Conservation (phyloP, 2,329 filamentous ascomycete genomes). For the Paecilomyces sp. region DNA sequence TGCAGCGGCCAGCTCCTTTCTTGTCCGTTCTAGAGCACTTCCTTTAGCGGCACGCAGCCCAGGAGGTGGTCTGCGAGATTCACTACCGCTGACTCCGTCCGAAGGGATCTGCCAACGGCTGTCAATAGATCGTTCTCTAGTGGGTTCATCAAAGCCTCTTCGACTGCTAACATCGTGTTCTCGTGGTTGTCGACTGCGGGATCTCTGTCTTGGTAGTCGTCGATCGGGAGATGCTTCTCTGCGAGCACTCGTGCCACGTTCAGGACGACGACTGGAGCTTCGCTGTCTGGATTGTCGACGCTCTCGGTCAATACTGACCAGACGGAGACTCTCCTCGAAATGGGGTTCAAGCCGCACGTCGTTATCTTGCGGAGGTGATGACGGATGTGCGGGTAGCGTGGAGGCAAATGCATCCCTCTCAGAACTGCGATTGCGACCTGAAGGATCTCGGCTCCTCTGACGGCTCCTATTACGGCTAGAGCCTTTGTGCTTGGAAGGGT, state of each 20-base stretch:
- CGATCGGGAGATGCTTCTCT: slow-evolving; percentile 42
- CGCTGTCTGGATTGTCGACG: slow-evolving; percentile 43
- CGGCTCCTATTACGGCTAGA: slow-evolving; percentile 36
- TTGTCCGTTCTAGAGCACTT: slow-evolving; percentile 55
- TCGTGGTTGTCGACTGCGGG: slow-evolving; percentile 23
- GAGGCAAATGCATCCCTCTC: slow-evolving; percentile 52
- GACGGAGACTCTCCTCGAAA: slow-evolving; percentile 53
- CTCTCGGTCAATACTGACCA: slow-evolving; percentile 38
- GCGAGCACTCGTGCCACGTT: slow-evolving; percentile 36
- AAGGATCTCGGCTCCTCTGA: slow-evolving; percentile 20
- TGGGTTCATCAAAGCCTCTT: slow-evolving; percentile 3
- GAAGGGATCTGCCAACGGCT: neutral
- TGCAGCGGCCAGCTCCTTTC: slow-evolving; percentile 69
- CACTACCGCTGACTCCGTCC: slow-evolving; percentile 8
- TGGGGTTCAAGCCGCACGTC: slow-evolving; percentile 46
- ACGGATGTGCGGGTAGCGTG: slow-evolving; percentile 70
- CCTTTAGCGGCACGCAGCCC: slow-evolving; percentile 14
- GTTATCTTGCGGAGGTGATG: slow-evolving; percentile 50
- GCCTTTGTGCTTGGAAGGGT: slow-evolving; percentile 27
- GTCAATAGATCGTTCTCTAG: neutral
- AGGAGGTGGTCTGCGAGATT: slow-evolving; percentile 14
- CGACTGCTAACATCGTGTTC: slow-evolving; percentile 4
- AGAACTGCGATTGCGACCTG: slow-evolving; percentile 53
- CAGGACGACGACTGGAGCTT: slow-evolving; percentile 44
- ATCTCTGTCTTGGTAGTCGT: slow-evolving; percentile 25